Conservation (phyloP, 306 rosid species). For the Fagus sylvatica region DNA sequence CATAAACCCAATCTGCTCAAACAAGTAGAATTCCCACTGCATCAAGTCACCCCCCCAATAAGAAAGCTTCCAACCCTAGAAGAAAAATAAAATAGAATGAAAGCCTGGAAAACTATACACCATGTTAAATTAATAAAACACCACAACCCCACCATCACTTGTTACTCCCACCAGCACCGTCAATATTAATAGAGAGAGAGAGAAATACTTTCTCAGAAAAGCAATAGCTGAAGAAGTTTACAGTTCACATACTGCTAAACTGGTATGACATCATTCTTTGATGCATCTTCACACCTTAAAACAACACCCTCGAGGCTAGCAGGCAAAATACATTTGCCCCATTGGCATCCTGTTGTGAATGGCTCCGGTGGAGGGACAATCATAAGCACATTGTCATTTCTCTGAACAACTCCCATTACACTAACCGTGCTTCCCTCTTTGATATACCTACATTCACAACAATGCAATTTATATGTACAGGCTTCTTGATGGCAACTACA, state of each 20-base stretch:
- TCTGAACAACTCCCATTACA: slow-evolving; percentile 95
- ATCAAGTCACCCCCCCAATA: too few species aligned
- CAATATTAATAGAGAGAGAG: slow-evolving; percentile 10
- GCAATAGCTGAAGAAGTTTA: not conserved
- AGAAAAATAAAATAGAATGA: slow-evolving; percentile 3
- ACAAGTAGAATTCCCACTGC: not conserved
- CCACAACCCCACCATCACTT: slow-evolving; percentile 10
- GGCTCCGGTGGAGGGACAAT: slow-evolving; percentile 91
- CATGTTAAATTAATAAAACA: slow-evolving; percentile 11
- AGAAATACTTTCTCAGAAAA: not conserved
- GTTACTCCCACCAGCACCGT: not conserved
- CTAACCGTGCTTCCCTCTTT: slow-evolving; percentile 98
- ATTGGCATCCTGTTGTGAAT: slow-evolving; percentile 79
- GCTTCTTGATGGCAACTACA: too few species aligned
- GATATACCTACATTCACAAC: slow-evolving; percentile 53
- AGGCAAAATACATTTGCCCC: slow-evolving; percentile 78
- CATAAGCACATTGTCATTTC: slow-evolving; percentile 92
- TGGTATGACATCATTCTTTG: slow-evolving; percentile 82
- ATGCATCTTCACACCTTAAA: slow-evolving; percentile 78
- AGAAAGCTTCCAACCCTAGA: slow-evolving; percentile 10
- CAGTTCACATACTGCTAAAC: slow-evolving; percentile 44
- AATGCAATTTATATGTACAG: too few species aligned
- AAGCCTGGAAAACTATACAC: slow-evolving; percentile 24
- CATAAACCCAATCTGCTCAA: slow-evolving; percentile 17
- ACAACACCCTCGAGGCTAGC: slow-evolving; percentile 86